Conservation (phyloP, 345 rosid species). For the Syzygium grande region DNA sequence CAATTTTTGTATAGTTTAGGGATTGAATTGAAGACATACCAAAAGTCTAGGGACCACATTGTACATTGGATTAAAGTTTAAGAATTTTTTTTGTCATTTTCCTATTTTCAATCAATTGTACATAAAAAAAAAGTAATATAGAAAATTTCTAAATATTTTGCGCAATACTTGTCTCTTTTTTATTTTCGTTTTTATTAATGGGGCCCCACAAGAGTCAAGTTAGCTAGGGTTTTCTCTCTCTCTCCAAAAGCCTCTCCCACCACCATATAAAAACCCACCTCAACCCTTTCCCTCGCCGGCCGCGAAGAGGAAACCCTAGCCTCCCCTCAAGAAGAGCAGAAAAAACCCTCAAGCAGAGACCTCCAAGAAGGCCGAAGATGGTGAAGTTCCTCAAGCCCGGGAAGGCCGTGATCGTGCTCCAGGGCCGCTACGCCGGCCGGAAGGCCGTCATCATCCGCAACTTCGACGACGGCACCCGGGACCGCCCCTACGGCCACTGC, state of each 20-base stretch:
- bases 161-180: background rate
- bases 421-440: background rate
- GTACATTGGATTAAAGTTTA: too few species aligned
- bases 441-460: background rate
- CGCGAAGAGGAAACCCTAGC: background rate
- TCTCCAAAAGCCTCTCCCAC: too few species aligned
- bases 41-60: too few species aligned
- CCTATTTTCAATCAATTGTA: background rate
- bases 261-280: background rate
- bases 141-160: background rate
- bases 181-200: background rate
- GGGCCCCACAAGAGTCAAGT: background rate
- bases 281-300: background rate
- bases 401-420: background rate
- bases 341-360: background rate
- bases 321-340: background rate
- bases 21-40: too few species aligned
- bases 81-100: too few species aligned
- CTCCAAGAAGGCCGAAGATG: background rate
- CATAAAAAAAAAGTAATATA: background rate
- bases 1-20: too few species aligned
- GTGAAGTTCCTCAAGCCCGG: background rate
- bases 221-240: background rate
- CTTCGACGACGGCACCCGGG: background rate
- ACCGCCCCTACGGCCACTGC: background rate